These are phyloP conservation scores for Trichoderma breve DNA, from an alignment of 2,329 filamentous ascomycete genomes.

Conservation along the genomic window DNA sequence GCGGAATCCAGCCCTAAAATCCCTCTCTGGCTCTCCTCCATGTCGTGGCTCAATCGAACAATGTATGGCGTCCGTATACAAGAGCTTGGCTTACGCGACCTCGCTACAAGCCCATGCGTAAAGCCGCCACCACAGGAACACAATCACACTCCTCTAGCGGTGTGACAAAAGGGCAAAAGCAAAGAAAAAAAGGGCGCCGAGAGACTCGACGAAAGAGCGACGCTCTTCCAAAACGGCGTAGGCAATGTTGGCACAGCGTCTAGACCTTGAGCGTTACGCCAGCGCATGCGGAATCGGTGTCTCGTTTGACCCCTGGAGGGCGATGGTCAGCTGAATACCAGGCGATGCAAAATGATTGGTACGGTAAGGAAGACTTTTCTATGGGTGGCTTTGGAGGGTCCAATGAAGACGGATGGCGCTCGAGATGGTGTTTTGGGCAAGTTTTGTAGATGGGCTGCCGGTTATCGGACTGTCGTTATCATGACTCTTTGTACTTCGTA, in stretches of 20 bases:
- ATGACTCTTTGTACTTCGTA: not conserved
- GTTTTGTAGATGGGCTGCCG: not conserved
- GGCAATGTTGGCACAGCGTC: not conserved
- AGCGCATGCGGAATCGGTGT: not conserved
- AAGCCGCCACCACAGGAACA: not conserved
- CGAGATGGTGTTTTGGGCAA: not conserved
- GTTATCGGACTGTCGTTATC: not conserved
- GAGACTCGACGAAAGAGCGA: not conserved
- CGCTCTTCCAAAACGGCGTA: not conserved
- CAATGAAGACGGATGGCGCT: not conserved
- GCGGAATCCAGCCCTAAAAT: not conserved
- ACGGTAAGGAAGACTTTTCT: not conserved
- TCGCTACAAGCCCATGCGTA: not conserved
- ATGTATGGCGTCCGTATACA: not conserved
- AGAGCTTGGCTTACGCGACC: conserved; percentile 13
- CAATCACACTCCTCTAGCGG: conserved; percentile 14
- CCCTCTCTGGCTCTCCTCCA: not conserved
- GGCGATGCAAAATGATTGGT: not conserved
- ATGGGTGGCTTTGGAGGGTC: not conserved
- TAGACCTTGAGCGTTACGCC: not conserved
- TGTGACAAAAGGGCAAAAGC: conserved; percentile 5
- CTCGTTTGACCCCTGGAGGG: not conserved
- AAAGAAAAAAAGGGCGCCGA: not conserved
- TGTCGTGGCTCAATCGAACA: not conserved
- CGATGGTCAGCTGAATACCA: not conserved